These are phyloP conservation scores for Coemansia javaensis DNA, from an alignment of 192 early-diverging fungal species.

Conservation along the genomic window DNA sequence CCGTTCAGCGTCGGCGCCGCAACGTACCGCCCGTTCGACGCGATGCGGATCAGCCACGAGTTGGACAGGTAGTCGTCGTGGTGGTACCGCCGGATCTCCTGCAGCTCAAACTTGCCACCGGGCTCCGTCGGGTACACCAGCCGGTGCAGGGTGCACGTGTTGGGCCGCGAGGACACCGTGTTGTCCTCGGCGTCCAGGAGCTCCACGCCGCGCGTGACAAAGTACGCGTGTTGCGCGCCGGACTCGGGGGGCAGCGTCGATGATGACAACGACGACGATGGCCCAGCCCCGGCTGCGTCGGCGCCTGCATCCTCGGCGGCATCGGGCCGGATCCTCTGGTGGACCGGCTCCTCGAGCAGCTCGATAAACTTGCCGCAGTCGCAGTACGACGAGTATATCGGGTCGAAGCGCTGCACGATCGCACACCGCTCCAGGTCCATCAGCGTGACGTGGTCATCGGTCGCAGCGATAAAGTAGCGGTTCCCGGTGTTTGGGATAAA, in stretches of 20 bases:
- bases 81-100: constrained; percentile 69
- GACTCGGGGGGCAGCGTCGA: constrained; percentile 3
- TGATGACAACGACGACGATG: neutral
- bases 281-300: constrained; percentile 2
- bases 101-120: constrained; percentile 68
- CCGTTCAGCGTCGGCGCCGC: constrained; percentile 86
- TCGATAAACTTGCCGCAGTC: constrained; percentile 89
- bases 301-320: constrained; percentile 16
- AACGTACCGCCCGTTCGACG: constrained; percentile 84
- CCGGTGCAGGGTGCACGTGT: constrained; percentile 82
- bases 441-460: constrained; percentile 81
- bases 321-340: constrained; percentile 20
- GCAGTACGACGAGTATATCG: constrained; percentile 89
- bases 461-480: constrained; percentile 86
- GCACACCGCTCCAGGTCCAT: constrained; percentile 79
- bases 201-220: constrained; percentile 87
- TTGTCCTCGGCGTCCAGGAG: constrained; percentile 76
- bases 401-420: constrained; percentile 56
- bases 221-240: constrained; percentile 61
- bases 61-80: constrained; percentile 84
- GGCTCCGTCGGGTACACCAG: constrained; percentile 73
- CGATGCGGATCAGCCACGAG: constrained; percentile 90
- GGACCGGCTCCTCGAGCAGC: constrained; percentile 56
- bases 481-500: constrained; percentile 93
- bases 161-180: constrained; percentile 69